phyloP scores from a whole-genome alignment of 2,329 filamentous ascomycete species.

The Cercospora sp. region DNA sequence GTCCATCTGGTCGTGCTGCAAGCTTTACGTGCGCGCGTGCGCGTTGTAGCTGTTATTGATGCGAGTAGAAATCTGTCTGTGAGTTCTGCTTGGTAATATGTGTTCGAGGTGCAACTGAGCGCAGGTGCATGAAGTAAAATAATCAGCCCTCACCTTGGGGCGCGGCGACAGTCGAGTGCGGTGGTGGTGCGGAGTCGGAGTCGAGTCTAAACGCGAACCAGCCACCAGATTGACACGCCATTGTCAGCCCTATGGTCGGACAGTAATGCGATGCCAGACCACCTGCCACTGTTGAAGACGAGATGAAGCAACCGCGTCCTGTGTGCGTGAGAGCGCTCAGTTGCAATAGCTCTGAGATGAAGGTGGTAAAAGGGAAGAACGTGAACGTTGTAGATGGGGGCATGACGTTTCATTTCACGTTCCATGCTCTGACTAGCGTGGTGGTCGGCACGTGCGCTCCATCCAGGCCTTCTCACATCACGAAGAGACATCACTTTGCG shows the following conservation, averaged over 20 bases:
- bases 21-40: not conserved
- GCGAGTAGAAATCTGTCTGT: not conserved
- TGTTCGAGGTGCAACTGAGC: not conserved
- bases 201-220: constrained; percentile 7
- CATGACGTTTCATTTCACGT: not conserved
- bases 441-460: not conserved
- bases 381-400: not conserved
- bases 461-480: too few species aligned
- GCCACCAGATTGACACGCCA: constrained; percentile 3
- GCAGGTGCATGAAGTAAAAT: not conserved
- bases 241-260: not conserved
- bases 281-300: too few species aligned
- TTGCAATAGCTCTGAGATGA: not conserved
- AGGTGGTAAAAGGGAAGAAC: too few species aligned
- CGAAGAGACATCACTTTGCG: too few species aligned
- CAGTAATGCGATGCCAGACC: too few species aligned
- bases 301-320: not conserved
- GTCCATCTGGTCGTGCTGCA: not conserved
- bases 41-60: not conserved
- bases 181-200: constrained; percentile 4
- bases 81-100: not conserved
- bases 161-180: not conserved
- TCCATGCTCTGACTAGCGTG: not conserved
- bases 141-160: not conserved
- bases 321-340: not conserved